Evolutionary conservation across 371 early-diverging fungal species (phyloP).

Genomic region (Mucor plumbeus): DNA sequence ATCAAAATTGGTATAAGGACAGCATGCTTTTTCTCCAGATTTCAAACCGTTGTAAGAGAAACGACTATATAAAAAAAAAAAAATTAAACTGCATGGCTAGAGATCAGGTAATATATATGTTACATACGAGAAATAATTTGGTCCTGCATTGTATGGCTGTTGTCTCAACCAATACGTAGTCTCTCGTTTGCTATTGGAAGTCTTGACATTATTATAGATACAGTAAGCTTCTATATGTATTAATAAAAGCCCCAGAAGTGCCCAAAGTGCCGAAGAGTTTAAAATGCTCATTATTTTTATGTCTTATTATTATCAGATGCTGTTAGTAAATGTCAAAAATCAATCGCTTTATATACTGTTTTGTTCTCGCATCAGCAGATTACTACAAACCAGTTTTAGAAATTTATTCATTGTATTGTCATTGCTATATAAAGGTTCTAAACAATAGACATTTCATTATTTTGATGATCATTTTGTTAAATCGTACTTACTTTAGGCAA

Average conservation of each 20-base stretch:
- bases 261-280: not conserved
- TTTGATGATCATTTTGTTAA: not conserved
- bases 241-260: not conserved
- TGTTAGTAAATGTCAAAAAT: not conserved
- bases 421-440: too few relatives aligned
- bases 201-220: slow-evolving; percentile 1
- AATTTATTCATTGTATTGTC: not conserved
- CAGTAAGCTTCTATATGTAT: not conserved
- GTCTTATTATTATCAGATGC: not conserved
- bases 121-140: slow-evolving; percentile 4
- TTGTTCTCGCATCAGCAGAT: not conserved
- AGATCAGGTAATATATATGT: not conserved
- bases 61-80: not conserved
- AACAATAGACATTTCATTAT: too few relatives aligned
- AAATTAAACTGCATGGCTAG: too few relatives aligned
- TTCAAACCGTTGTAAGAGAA: not conserved
- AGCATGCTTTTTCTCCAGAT: slow-evolving; percentile 12
- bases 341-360: not conserved
- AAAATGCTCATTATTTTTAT: not conserved
- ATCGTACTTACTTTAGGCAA: not conserved
- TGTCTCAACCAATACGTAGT: slow-evolving; percentile 8
- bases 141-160: slow-evolving; percentile 7
- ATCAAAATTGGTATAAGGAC: not conserved
- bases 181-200: not conserved
- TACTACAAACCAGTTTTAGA: not conserved